Evolutionary conservation across 1,284 basidiomycete species (phyloP), one percentile per base, ranked within the genome.

Genomic region (Sporisorium scitamineum): DNA sequence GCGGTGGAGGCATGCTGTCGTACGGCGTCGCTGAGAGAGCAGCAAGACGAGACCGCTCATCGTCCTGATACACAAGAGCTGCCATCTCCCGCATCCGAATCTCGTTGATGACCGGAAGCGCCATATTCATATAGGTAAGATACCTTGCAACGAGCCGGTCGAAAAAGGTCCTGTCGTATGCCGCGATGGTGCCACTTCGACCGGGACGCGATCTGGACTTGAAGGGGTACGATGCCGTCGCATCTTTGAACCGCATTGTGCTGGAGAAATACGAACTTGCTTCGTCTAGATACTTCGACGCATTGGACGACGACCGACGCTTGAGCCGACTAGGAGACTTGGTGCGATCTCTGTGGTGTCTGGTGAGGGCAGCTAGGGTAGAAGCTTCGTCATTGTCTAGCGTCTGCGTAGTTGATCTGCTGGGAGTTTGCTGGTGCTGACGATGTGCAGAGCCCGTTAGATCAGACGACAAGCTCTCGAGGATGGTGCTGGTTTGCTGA

Each of bases 121-220:
- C 53, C 3, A 66, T 61, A 32, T 77, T 77, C 75, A 77, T 77
- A 37, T 73, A 77, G 31, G 62, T 64, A 3, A 77, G 56, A 55
- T 77, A 77, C 5, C 70, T 31, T 1, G 67, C 62, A 20, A 73
- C 61, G 41, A 77, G 70, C 9, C 66, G 59, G 32, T 72, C 75
- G 39, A 73, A 67, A 37, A 77, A 70, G 2, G 59, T 44, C 27
- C 69, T 61, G 18, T 72, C 69, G 55, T 76, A 76, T 1, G 54
- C 56, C 22, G 69, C 64, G 27, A 76, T 68, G n/a, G 58, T 64
- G 13, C 60, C 60, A 8, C 58, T 32, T 2, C 68, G 54, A 5
- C 61, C 54, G 2, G 60, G 50, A 29, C 63, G 62, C 2, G 67
- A 67, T 31, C 72, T 52, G 2, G 72, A 52, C 50, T 69, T 74